Conservation (phyloP, 371 early-diverging fungal species). For the Mucor indicus region DNA sequence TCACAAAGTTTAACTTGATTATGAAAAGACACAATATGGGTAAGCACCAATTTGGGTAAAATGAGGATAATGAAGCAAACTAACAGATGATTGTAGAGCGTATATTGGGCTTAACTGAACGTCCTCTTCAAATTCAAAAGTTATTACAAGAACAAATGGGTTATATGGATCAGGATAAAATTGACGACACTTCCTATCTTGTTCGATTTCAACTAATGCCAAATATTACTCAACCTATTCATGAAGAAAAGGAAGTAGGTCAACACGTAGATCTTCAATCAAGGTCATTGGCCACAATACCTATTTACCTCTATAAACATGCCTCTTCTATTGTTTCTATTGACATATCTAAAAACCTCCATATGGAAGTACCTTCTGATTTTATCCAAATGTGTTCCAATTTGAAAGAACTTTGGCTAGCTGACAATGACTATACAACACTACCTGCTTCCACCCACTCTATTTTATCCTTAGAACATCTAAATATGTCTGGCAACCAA, state of each 20-base stretch:
- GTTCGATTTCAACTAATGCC: slow-evolving; percentile 76
- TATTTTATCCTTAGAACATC: slow-evolving; percentile 55
- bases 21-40: slow-evolving; percentile 60
- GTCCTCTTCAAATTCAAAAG: slow-evolving; percentile 72
- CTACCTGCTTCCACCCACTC: slow-evolving; percentile 64
- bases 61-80: too few relatives aligned
- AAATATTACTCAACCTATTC: slow-evolving; percentile 49
- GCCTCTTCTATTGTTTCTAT: slow-evolving; percentile 65
- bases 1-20: slow-evolving; percentile 66
- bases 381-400: slow-evolving; percentile 71
- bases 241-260: slow-evolving; percentile 24
- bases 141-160: slow-evolving; percentile 73
- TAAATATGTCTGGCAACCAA: slow-evolving; percentile 81
- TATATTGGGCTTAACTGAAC: slow-evolving; percentile 61
- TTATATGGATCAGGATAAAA: slow-evolving; percentile 72
- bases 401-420: slow-evolving; percentile 66
- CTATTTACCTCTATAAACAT: slow-evolving; percentile 70
- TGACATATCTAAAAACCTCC: slow-evolving; percentile 71
- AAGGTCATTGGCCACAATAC: slow-evolving; percentile 71
- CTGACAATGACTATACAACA: slow-evolving; percentile 61
- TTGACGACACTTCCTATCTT: slow-evolving; percentile 75
- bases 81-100: too few relatives aligned
- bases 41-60: too few relatives aligned
- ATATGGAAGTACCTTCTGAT: slow-evolving; percentile 71
- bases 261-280: slow-evolving; percentile 67